Evolutionary conservation across 208 protist genomes (phyloP), one percentile per base, ranked within the genome.

Genomic region (Wallacemonas sp.): DNA sequence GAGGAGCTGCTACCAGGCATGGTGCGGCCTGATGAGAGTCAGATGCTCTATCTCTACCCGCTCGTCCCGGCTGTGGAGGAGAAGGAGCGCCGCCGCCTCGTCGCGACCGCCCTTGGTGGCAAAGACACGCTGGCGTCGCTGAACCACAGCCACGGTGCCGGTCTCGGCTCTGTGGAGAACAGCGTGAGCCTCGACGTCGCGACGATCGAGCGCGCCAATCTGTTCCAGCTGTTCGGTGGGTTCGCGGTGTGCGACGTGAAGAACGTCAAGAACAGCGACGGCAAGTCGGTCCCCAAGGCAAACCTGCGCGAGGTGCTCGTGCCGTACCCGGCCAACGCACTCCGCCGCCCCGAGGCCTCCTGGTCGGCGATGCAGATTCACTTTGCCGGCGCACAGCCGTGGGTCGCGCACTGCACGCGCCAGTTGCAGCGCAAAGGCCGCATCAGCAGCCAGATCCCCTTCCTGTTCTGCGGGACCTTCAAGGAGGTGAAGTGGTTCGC

Each of bases 221-320:
- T 94, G 21, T 78, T 94, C 23, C 88, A 90, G 66, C 72, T 90
- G 1, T 83, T 91, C 58, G 88, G 88, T 61, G 88, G 88, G 24
- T 94, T 90, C 55, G 81, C 78, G 8, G 33, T 89, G 27, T 77
- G 80, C 48, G 57, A 87, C 41, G 38, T 47, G 12, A 48, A 39
- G 48, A 43, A 64, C 26, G 24, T 36, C 24, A 54, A 46, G n/a
- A 66, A 47, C 32, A 24, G 17, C 0, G 58, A 58, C 6, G 26
- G 41, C 17, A 68, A 68, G 33, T 23, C 38, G 16, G 12, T 54
- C 6, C 19, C 80, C 39, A 17, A 14, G 21, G 65, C 67, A 24
- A 52, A 43, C n/a, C 69, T 88, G 57, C 58, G 58, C 17, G 88
- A 91, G n/a, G 81, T 94, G 5, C 56, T 94, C n/a, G 67, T 90